A percentile compares a stretch with the other conserved stretches of the same genome.
These are phyloP conservation scores for Aspergillus ruber DNA, from an alignment of 2,329 filamentous ascomycete species.

Conservation along the genomic window DNA sequence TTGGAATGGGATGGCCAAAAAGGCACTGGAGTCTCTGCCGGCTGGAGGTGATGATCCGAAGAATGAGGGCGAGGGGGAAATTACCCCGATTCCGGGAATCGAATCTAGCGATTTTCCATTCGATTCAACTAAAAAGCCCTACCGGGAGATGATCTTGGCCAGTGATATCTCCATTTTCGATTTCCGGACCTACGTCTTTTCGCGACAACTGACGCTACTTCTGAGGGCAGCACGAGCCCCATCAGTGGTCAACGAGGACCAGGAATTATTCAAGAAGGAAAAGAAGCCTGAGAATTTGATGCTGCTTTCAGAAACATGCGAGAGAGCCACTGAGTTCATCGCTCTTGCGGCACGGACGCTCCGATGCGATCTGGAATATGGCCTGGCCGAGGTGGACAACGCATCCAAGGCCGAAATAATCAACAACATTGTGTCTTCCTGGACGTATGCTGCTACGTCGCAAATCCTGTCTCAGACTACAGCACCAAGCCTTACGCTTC, in stretches of 20 bases:
- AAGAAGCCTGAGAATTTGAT: conserved; percentile 64
- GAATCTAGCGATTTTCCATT: conserved; percentile 33
- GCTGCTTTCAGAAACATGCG: conserved; percentile 80
- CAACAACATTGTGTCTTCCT: conserved; percentile 43
- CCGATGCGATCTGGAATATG: conserved; percentile 67
- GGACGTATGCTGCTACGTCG: conserved; percentile 39
- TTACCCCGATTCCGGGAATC: conserved; percentile 22
- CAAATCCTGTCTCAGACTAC: conserved; percentile 39
- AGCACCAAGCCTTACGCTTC: conserved; percentile 29
- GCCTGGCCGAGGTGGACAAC: conserved; percentile 42
- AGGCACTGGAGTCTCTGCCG: conserved; percentile 40
- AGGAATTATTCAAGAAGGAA: conserved; percentile 38
- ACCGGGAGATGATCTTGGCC: conserved; percentile 82
- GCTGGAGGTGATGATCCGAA: conserved; percentile 14
- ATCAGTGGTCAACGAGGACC: conserved; percentile 27
- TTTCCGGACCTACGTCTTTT: conserved; percentile 89
- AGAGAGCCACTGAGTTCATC: conserved; percentile 75
- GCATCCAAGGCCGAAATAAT: conserved; percentile 29
- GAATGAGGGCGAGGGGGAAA: conserved; percentile 26
- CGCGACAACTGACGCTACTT: conserved; percentile 75
- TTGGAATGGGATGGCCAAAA: conserved; percentile 55
- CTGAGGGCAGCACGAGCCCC: conserved; percentile 68
- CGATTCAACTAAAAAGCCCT: conserved; percentile 64
- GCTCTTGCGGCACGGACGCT: conserved; percentile 72
- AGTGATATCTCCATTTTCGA: conserved; percentile 97